Conservation (phyloP, 805 yeast species). For the Saturnispora gosingensis region DNA sequence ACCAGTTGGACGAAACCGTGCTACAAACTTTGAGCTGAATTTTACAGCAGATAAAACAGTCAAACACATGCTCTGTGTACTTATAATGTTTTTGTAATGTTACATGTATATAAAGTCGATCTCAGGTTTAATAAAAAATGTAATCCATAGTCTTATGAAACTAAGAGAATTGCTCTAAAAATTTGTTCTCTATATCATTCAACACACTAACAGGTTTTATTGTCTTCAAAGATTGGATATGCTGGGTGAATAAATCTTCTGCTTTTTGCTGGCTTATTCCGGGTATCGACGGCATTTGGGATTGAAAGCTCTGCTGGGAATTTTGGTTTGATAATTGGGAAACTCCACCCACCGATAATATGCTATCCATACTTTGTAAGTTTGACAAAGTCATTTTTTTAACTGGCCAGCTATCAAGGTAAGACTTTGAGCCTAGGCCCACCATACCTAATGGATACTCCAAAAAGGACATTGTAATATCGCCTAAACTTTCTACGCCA, state of each 20-base stretch:
- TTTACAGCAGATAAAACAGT: background rate
- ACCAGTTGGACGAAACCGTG: background rate
- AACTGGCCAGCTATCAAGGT: background rate
- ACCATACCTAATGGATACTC: constrained; percentile 21
- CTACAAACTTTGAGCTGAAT: background rate
- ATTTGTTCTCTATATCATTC: background rate
- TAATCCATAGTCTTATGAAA: background rate
- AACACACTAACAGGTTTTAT: constrained; percentile 7
- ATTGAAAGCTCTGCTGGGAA: constrained; percentile 12
- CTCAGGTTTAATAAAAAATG: background rate
- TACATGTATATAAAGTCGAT: background rate
- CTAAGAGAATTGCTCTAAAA: background rate
- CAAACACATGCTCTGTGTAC: background rate
- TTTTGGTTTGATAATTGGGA: background rate
- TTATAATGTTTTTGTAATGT: constrained; percentile 11
- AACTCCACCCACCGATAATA: constrained; percentile 9
- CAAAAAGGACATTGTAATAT: constrained; percentile 45
- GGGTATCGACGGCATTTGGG: background rate
- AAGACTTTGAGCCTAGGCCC: background rate
- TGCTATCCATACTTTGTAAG: constrained; percentile 2
- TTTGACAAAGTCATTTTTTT: background rate
- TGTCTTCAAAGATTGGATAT: constrained; percentile 56
- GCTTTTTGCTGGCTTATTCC: constrained; percentile 43
- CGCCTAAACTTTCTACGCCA: constrained; percentile 68
- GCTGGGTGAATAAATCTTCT: constrained; percentile 52